Conservation (phyloP, 225 moss, liverwort and hornwort genomes). For the Polytrichum commune region DNA sequence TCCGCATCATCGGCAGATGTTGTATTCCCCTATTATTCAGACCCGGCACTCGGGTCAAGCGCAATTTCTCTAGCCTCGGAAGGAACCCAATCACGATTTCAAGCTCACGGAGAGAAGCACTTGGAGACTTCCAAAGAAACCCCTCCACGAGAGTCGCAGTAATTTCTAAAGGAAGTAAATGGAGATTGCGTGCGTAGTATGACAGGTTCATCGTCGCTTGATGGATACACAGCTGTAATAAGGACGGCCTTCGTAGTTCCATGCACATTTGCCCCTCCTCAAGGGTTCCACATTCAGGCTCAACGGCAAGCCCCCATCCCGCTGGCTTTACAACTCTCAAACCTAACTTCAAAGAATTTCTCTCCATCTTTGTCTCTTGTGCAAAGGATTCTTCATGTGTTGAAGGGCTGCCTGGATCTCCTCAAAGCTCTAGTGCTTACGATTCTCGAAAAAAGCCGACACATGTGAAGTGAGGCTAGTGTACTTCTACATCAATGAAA, state of each 20-base stretch:
- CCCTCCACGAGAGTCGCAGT: conserved; percentile 26
- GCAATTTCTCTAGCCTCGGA: conserved; percentile 23
- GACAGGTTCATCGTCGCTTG: conserved; percentile 26
- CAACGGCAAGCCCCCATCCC: not conserved
- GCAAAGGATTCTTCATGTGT: too few species aligned
- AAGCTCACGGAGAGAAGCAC: conserved; percentile 35
- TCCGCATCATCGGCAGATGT: conserved; percentile 18
- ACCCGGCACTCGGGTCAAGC: conserved; percentile 30
- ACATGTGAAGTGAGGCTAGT: too few species aligned
- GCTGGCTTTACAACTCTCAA: too few species aligned
- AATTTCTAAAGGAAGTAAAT: conserved; percentile 35
- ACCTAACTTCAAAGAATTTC: too few species aligned
- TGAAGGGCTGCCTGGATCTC: too few species aligned
- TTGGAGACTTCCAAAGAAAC: conserved; percentile 29
- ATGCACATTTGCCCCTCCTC: not conserved
- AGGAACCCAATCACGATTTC: conserved; percentile 28
- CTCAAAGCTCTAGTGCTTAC: too few species aligned
- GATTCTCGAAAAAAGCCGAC: too few species aligned
- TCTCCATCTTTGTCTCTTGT: too few species aligned
- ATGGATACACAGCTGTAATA: conserved; percentile 40
- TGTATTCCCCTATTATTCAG: conserved; percentile 32
- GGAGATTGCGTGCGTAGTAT: conserved; percentile 29
- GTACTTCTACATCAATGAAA: too few species aligned
- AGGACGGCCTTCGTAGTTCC: conserved; percentile 21
- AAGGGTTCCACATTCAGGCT: not conserved